Percentiles rank a stretch among this genome's conserved stretches.
These are phyloP conservation scores for Rhytidiadelphus loreus DNA, from an alignment of 225 moss, liverwort and hornwort species.

Conservation along the genomic window DNA sequence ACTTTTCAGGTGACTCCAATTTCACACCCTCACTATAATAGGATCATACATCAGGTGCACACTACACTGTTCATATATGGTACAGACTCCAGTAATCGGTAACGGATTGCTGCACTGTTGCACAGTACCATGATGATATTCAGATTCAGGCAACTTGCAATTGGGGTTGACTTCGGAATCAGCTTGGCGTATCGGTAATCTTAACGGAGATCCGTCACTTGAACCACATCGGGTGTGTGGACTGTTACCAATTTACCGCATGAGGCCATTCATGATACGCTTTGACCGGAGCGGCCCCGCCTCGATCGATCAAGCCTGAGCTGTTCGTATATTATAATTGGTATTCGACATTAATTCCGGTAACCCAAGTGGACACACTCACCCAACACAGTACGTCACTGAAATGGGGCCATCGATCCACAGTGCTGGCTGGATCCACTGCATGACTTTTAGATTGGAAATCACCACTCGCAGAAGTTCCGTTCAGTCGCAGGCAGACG, in stretches of 20 bases:
- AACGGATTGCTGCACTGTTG: background rate
- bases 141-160: background rate
- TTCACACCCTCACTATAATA: background rate
- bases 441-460: background rate
- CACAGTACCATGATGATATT: too few species aligned
- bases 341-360: background rate
- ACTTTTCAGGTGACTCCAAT: background rate
- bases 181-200: background rate
- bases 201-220: background rate
- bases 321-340: background rate
- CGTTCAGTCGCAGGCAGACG: too few species aligned
- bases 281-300: background rate
- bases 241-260: background rate
- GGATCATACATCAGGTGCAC: background rate
- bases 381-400: too few species aligned
- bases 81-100: too few species aligned
- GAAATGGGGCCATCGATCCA: background rate
- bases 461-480: background rate
- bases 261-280: background rate
- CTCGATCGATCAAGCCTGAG: background rate
- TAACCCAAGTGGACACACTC: background rate
- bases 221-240: background rate
- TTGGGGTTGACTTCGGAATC: background rate
- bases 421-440: background rate
- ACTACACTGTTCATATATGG: background rate